Conservation (phyloP, 2,329 filamentous ascomycete genomes). For the Claviceps monticola region DNA sequence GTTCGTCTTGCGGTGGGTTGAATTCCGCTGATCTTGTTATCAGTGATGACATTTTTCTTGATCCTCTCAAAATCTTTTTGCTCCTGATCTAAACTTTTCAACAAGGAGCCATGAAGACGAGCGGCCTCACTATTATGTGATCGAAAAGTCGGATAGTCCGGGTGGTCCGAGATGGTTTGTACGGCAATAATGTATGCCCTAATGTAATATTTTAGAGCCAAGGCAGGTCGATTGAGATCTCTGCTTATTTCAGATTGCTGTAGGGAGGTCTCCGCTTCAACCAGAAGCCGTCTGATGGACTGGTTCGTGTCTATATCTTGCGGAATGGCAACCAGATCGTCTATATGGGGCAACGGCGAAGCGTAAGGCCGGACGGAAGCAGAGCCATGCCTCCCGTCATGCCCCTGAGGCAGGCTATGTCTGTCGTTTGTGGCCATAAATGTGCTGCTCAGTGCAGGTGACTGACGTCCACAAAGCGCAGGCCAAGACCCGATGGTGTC, state of each 20-base stretch:
- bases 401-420: conserved; percentile 16
- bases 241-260: conserved; percentile 47
- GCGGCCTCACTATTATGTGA: conserved; percentile 26
- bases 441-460: conserved; percentile 1
- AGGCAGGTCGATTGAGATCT: conserved; percentile 52
- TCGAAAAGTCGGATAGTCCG: conserved; percentile 55
- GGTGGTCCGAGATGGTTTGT: conserved; percentile 62
- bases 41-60: conserved; percentile 45
- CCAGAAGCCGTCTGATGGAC: conserved; percentile 39
- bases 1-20: conserved; percentile 21
- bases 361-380: conserved; percentile 12
- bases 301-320: conserved; percentile 33
- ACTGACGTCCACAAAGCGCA: conserved; percentile 3
- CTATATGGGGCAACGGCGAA: conserved; percentile 35
- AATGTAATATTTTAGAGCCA: conserved; percentile 74
- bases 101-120: conserved; percentile 34
- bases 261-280: conserved; percentile 37
- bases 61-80: conserved; percentile 40
- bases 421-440: conserved; percentile 19
- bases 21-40: conserved; percentile 49
- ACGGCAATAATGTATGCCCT: conserved; percentile 67
- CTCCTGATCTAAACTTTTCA: conserved; percentile 34
- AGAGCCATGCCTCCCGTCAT: conserved; percentile 14
- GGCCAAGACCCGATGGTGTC: not conserved
- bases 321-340: conserved; percentile 34